Conservation (phyloP, 495 filamentous ascomycete genomes). For the Aspergillus diversus region DNA sequence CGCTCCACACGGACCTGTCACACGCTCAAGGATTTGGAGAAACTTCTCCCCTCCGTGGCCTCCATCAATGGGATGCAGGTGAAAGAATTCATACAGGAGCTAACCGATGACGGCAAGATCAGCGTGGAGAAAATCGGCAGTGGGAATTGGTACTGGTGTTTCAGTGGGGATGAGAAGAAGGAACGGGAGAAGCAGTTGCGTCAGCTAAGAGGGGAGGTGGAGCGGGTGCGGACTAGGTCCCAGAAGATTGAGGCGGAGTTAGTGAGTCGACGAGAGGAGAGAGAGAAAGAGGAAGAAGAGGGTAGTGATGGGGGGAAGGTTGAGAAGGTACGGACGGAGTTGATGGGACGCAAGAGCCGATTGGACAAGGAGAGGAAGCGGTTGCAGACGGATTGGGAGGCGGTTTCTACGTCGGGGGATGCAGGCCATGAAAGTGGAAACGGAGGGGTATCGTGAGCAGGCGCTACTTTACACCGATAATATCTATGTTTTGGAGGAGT, state of each 20-base stretch:
- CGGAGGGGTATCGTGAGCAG: conserved; percentile 46
- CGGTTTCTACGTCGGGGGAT: conserved; percentile 48
- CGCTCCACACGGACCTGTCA: conserved; percentile 66
- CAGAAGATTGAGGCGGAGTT: conserved; percentile 29
- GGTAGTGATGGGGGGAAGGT: conserved; percentile 19
- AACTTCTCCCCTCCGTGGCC: conserved; percentile 65
- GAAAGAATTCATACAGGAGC: conserved; percentile 68
- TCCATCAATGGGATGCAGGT: conserved; percentile 72
- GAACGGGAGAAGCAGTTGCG: conserved; percentile 50
- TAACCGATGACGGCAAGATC: conserved; percentile 67
- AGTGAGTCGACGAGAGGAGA: conserved; percentile 26
- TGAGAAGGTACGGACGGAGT: conserved; percentile 28
- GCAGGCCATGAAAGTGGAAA: conserved; percentile 53
- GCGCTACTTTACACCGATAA: conserved; percentile 65
- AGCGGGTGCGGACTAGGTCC: conserved; percentile 44
- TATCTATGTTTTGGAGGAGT: conserved; percentile 65
- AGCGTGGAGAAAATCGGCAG: conserved; percentile 79
- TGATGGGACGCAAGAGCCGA: conserved; percentile 31
- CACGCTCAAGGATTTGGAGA: conserved; percentile 77
- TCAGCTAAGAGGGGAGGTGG: conserved; percentile 57
- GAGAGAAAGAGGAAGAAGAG: conserved; percentile 6
- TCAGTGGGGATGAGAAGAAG: conserved; percentile 64
- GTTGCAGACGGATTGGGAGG: conserved; percentile 28
- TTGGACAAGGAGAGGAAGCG: conserved; percentile 33
- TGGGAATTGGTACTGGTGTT: conserved; percentile 84